Evolutionary conservation across 2,329 filamentous ascomycete species (phyloP), one percentile per base, ranked within the genome.

Genomic region (Rosellinia necatrix): DNA sequence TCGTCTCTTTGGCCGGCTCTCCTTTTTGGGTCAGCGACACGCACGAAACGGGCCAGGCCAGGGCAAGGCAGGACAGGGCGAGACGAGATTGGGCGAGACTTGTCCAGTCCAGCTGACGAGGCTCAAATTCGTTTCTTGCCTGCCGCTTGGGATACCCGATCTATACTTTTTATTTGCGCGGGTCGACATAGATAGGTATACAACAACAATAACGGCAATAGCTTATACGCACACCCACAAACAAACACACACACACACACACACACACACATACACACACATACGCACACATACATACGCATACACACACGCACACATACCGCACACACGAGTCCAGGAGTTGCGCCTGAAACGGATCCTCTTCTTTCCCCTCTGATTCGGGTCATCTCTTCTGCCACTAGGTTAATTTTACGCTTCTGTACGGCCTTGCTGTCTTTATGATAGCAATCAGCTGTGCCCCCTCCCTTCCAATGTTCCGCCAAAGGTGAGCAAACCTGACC

Each of bases 391-490:
- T 52, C 43, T 17, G 21, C 22, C 30, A 19, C 35, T 32, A 30
- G 12, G 25, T 30, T 55, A 40, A 58, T 65, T 65, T 62, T 67
- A 63, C 58, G 58, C 53, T 63, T 35, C 30, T 51, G 32, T 44
- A 53, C 43, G 58, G 64, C 30, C 56, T 56, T 40, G 64, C 67
- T 68, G 68, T 70, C 66, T 66, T 51, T 57, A 61, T 62, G 67
- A 65, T 67, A 67, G 67, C 66, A 48, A 51, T 60, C 59, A 59
- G n/a, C n/a, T 52, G 58, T 47, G 40, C 61, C 51, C 12, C 27
- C 58, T 50, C 37, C 25, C 52, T 61, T 62, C 59, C 64, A 52
- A 70, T 70, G 68, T 70, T 70, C 64, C 65, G 67, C 57, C 67
- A 69, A 59, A 70, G 68, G 68, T 70, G 56, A 68, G 41, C 56